A percentile compares a stretch with the other conserved stretches of the same genome.
phyloP scores from a whole-genome alignment of 1,139 yeast species.

The Suzukiozyma palmioleophila region DNA sequence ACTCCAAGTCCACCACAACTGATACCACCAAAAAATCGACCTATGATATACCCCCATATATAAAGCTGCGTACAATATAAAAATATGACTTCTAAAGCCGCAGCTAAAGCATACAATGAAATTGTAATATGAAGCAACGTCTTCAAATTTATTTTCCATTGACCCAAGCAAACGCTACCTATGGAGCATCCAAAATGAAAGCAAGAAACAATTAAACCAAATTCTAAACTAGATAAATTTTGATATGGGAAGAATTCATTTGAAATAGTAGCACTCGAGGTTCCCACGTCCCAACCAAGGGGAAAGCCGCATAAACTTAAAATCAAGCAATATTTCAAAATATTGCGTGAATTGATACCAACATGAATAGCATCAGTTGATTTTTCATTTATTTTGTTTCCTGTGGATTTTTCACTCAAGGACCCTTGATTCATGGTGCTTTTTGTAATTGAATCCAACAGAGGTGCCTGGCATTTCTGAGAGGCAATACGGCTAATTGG shows the following conservation, averaged over 20 bases:
- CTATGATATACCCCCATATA: constrained; percentile 14
- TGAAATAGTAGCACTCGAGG: constrained; percentile 21
- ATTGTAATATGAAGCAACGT: constrained; percentile 8
- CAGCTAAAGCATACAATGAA: constrained; percentile 14
- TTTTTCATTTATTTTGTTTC: neutral
- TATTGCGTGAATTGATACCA: constrained; percentile 3
- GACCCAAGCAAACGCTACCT: constrained; percentile 20
- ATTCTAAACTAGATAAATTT: constrained; percentile 2
- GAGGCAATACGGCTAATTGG: too few species aligned
- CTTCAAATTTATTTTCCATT: constrained; percentile 6
- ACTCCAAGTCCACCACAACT: constrained; percentile 25
- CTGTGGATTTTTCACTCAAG: neutral
- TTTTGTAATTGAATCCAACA: too few species aligned
- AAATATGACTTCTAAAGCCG: constrained; percentile 12
- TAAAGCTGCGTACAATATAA: constrained; percentile 2
- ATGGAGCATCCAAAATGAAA: constrained; percentile 27
- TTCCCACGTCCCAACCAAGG: constrained; percentile 35
- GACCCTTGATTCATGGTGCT: too few species aligned
- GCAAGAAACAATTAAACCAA: constrained; percentile 22
- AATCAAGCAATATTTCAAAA: constrained; percentile 6
- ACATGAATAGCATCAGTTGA: neutral
- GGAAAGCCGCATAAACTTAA: constrained; percentile 19
- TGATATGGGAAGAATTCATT: constrained; percentile 2
- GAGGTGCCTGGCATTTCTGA: too few species aligned
- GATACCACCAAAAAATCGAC: constrained; percentile 22